Conservation (phyloP, 2,329 filamentous ascomycete species). For the Xylariaceae sp. region DNA sequence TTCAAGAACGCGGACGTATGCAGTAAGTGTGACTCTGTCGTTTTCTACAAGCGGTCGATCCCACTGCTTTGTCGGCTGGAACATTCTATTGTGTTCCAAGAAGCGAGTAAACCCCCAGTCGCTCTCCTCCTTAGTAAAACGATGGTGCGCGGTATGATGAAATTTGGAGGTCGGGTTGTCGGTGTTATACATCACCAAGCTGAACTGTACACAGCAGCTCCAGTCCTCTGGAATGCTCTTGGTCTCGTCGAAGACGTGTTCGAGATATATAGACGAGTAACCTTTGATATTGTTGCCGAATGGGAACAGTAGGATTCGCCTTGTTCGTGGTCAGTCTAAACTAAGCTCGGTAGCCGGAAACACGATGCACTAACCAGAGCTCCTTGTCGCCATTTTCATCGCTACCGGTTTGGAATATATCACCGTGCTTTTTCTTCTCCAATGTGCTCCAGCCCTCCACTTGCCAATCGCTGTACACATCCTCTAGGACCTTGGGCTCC, state of each 20-base stretch:
- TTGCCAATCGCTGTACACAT: slow-evolving; percentile 78
- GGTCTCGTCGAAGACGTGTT: slow-evolving; percentile 81
- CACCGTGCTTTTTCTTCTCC: slow-evolving; percentile 79
- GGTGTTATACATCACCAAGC: slow-evolving; percentile 88
- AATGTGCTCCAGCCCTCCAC: slow-evolving; percentile 78
- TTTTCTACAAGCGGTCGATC: slow-evolving; percentile 71
- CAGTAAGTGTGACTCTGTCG: slow-evolving; percentile 73
- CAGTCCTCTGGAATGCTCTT: slow-evolving; percentile 79
- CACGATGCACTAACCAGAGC: slow-evolving; percentile 68
- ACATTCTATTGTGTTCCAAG: slow-evolving; percentile 80
- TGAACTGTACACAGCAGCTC: slow-evolving; percentile 96
- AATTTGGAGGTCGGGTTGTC: slow-evolving; percentile 83
- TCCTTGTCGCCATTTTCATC: too few relatives aligned
- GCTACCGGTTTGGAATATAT: slow-evolving; percentile 79
- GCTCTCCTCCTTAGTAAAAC: slow-evolving; percentile 92
- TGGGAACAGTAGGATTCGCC: slow-evolving; percentile 93
- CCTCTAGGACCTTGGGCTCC: slow-evolving; percentile 75
- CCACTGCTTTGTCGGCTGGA: slow-evolving; percentile 67
- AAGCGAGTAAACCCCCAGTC: slow-evolving; percentile 99
- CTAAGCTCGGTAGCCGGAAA: neutral
- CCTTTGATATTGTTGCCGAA: slow-evolving; percentile 94
- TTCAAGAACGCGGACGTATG: slow-evolving; percentile 76
- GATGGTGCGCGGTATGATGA: slow-evolving; percentile 84
- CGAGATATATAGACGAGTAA: slow-evolving; percentile 89
- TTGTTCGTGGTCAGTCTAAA: slow-evolving; percentile 30